Conservation (phyloP, 1,139 yeast species). For the Kurtzmaniella quercitrusa region DNA sequence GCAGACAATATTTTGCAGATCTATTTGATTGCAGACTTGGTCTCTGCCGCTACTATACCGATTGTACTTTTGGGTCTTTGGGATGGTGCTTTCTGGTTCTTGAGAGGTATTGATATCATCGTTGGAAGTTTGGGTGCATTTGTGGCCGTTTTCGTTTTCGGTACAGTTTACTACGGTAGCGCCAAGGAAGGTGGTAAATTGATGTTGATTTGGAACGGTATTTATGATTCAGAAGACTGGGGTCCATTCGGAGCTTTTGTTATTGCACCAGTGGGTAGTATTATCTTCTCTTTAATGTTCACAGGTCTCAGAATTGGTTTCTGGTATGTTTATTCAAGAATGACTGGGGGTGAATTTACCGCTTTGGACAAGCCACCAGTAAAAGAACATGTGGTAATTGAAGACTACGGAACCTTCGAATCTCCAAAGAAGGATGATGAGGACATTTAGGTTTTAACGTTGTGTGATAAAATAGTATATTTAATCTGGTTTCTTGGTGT, state of each 20-base stretch:
- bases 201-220: slow-evolving; percentile 68
- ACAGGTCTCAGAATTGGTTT: slow-evolving; percentile 48
- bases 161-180: slow-evolving; percentile 67
- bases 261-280: slow-evolving; percentile 81
- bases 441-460: background rate
- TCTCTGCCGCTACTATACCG: slow-evolving; percentile 84
- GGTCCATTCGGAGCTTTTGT: slow-evolving; percentile 94
- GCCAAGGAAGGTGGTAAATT: slow-evolving; percentile 80
- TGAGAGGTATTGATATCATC: slow-evolving; percentile 80
- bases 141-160: slow-evolving; percentile 75
- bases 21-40: slow-evolving; percentile 84
- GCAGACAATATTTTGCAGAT: slow-evolving; percentile 83
- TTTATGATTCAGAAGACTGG: slow-evolving; percentile 80
- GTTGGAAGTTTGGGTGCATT: slow-evolving; percentile 83
- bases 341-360: slow-evolving; percentile 46
- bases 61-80: slow-evolving; percentile 78
- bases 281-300: slow-evolving; percentile 52
- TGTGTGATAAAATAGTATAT: background rate
- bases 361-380: slow-evolving; percentile 44
- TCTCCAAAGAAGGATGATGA: slow-evolving; percentile 5
- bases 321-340: slow-evolving; percentile 32
- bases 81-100: slow-evolving; percentile 54
- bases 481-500: too few relatives aligned
- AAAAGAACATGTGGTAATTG: slow-evolving; percentile 10
- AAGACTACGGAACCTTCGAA: slow-evolving; percentile 14